Evolutionary conservation across 2,329 filamentous ascomycete species (phyloP).

Genomic region (Fusarium sp.): DNA sequence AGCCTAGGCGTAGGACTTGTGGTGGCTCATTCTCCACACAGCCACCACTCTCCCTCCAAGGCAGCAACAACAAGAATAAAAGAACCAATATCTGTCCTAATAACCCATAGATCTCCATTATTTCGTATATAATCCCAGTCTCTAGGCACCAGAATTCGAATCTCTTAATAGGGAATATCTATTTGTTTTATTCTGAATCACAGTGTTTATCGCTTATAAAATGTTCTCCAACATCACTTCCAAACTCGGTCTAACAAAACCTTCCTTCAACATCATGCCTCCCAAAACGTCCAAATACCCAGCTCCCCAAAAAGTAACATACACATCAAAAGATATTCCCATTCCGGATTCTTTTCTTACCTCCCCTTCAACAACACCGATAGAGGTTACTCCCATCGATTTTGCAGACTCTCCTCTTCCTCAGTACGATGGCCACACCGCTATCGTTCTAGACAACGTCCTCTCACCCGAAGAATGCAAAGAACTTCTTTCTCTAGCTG

Average conservation of each 20-base stretch:
- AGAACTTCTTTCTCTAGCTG: slow-evolving; percentile 63
- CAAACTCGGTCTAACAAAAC: slow-evolving; percentile 38
- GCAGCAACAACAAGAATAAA: slow-evolving; percentile 26
- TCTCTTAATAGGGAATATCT: fast-evolving
- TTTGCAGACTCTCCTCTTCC: slow-evolving; percentile 63
- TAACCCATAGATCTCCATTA: not conserved
- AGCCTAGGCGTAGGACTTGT: slow-evolving; percentile 28
- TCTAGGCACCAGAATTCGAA: not conserved
- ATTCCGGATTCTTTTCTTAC: slow-evolving; percentile 61
- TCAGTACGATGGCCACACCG: slow-evolving; percentile 65
- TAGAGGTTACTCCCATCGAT: slow-evolving; percentile 61
- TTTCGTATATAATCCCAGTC: not conserved
- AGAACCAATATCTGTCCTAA: slow-evolving; percentile 3
- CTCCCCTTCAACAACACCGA: slow-evolving; percentile 52
- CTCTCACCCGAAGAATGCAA: slow-evolving; percentile 69
- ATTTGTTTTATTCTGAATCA: not conserved
- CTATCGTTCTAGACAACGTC: slow-evolving; percentile 71
- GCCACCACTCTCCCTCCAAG: not conserved
- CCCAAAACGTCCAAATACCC: slow-evolving; percentile 10
- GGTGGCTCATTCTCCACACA: slow-evolving; percentile 21
- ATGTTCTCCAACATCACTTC: slow-evolving; percentile 43
- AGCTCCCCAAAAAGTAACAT: slow-evolving; percentile 27
- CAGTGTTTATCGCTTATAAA: not conserved
- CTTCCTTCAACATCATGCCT: slow-evolving; percentile 1
- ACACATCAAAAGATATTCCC: slow-evolving; percentile 50